Percentiles rank a stretch among this genome's conserved stretches.
Evolutionary conservation across 2,329 filamentous ascomycete species (phyloP).

Genomic region (Trichoderma asperellum): DNA sequence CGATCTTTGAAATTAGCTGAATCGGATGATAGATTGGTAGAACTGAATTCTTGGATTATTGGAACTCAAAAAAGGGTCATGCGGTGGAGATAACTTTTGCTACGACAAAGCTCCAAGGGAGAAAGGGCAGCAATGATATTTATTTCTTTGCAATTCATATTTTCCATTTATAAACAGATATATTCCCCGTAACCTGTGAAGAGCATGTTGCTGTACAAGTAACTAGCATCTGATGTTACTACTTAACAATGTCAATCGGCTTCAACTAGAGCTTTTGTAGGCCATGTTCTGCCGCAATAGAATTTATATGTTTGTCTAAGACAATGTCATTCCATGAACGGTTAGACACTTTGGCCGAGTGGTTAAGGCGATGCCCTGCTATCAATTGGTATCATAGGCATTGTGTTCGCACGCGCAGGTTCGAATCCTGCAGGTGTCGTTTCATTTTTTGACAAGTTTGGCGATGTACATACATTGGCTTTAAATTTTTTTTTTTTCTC

Average conservation of each 20-base stretch:
- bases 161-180: not conserved
- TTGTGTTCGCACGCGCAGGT: slow-evolving; percentile 31
- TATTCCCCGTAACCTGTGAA: not conserved
- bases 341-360: slow-evolving; percentile 31
- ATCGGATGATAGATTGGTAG: slow-evolving; percentile 29
- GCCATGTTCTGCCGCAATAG: no score
- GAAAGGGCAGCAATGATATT: slow-evolving; percentile 14
- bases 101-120: slow-evolving; percentile 4
- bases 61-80: slow-evolving; percentile 26
- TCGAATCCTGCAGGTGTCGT: slow-evolving; percentile 31
- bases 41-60: slow-evolving; percentile 22
- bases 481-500: not conserved
- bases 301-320: not conserved
- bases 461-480: not conserved
- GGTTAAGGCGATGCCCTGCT: slow-evolving; percentile 31
- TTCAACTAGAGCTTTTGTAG: no score
- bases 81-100: slow-evolving; percentile 14
- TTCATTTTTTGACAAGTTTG: slow-evolving; percentile 3
- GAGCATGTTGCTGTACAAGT: not conserved
- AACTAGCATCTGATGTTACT: not conserved
- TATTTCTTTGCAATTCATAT: not conserved
- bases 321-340: not conserved
- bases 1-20: slow-evolving; percentile 11
- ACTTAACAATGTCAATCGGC: not conserved
- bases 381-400: slow-evolving; percentile 28